Conservation (phyloP, 2,329 filamentous ascomycete species). For the Calonectria pauciramosa region DNA sequence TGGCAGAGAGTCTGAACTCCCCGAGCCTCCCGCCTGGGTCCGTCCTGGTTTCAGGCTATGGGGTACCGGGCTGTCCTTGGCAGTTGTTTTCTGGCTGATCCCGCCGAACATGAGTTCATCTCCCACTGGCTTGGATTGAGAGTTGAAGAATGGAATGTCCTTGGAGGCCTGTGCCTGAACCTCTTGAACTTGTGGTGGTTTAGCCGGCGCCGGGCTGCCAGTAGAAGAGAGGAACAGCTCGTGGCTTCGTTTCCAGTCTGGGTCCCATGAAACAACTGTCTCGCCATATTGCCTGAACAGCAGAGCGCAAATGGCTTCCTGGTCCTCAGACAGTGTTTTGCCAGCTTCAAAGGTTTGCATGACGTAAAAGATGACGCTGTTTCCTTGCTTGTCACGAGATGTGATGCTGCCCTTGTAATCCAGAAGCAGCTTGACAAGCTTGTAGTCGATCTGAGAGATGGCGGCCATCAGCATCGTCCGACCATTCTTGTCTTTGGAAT, state of each 20-base stretch:
- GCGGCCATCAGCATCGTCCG: neutral
- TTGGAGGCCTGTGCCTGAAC: neutral
- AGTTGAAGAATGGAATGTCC: neutral
- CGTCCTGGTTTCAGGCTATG: neutral
- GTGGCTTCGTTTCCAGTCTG: neutral
- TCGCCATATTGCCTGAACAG: neutral
- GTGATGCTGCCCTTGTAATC: neutral
- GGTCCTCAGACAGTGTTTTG: neutral
- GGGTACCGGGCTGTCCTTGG: neutral
- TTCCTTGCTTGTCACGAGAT: neutral
- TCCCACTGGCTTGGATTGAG: neutral
- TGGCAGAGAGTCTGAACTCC: neutral
- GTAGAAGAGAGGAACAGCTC: neutral
- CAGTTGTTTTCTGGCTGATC: neutral
- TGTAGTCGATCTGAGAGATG: neutral
- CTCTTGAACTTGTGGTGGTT: neutral
- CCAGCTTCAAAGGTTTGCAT: neutral
- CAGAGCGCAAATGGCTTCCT: neutral
- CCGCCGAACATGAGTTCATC: neutral
- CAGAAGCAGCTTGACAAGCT: neutral
- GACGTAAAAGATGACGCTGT: neutral
- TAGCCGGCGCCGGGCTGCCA: neutral
- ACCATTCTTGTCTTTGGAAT: neutral
- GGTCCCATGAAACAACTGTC: neutral
- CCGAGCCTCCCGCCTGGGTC: neutral